These are phyloP conservation scores for Pseudogymnoascus verrucosus DNA, from an alignment of 2,329 filamentous ascomycete genomes.

Conservation along the genomic window DNA sequence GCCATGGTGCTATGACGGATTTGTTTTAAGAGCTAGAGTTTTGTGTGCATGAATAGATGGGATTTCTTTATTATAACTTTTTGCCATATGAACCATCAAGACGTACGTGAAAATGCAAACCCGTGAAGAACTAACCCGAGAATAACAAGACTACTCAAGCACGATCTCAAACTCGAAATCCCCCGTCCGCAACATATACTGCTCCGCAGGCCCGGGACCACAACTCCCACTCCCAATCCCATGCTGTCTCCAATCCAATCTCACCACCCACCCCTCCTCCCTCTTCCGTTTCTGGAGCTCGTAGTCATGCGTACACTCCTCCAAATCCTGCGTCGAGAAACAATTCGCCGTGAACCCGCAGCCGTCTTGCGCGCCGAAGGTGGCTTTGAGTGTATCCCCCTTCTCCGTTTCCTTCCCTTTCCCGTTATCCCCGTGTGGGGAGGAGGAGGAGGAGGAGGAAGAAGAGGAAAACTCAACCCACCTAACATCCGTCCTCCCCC, in stretches of 20 bases:
- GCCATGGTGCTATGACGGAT: slow-evolving; percentile 85
- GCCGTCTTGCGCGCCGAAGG: slow-evolving; percentile 38
- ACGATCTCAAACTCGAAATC: slow-evolving; percentile 10
- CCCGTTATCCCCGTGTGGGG: background rate
- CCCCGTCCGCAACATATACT: slow-evolving; percentile 38
- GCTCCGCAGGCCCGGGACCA: slow-evolving; percentile 46
- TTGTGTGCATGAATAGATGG: background rate
- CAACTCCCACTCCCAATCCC: slow-evolving; percentile 55
- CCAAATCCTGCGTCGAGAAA: slow-evolving; percentile 47
- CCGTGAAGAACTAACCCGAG: background rate
- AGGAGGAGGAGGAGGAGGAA: background rate
- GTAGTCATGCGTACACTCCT: slow-evolving; percentile 49
- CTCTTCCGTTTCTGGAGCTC: slow-evolving; percentile 45
- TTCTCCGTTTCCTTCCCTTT: slow-evolving; percentile 20
- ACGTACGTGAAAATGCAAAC: background rate
- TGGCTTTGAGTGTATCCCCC: slow-evolving; percentile 33
- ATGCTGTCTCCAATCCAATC: slow-evolving; percentile 55
- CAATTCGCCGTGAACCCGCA: slow-evolving; percentile 49
- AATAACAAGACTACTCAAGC: background rate
- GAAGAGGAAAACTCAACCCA: slow-evolving; percentile 42
- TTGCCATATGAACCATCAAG: background rate
- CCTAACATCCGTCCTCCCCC: slow-evolving; percentile 55
- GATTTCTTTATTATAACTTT: background rate
- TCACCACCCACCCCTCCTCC: slow-evolving; percentile 47
- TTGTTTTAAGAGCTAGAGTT: slow-evolving; percentile 36